Conservation (phyloP, 1,284 basidiomycete species). For the Bondarzewia mesenterica region DNA sequence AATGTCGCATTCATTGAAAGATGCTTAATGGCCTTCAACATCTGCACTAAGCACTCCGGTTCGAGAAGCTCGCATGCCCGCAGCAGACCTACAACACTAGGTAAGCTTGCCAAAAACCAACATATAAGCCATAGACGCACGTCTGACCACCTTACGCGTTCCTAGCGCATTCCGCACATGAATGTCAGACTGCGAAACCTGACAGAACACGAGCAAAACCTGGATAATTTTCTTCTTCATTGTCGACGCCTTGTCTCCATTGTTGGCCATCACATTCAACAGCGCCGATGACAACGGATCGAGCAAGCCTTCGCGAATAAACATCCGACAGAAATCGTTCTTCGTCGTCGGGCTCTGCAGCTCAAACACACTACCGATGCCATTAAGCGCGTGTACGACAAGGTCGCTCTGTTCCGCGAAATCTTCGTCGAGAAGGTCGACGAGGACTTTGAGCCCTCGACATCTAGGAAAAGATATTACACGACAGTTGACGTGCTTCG, state of each 20-base stretch:
- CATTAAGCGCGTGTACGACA: conserved; percentile 91
- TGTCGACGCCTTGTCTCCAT: conserved; percentile 58
- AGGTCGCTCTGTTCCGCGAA: conserved; percentile 85
- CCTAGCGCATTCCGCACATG: conserved; percentile 89
- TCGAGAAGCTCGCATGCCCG: conserved; percentile 80
- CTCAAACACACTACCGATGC: conserved; percentile 92
- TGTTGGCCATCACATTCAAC: conserved; percentile 77
- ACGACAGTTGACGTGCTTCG: neutral
- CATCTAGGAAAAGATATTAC: conserved; percentile 46
- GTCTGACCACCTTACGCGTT: conserved; percentile 80
- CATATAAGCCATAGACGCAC: conserved; percentile 39
- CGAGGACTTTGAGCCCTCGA: conserved; percentile 88
- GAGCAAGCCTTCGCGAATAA: conserved; percentile 89
- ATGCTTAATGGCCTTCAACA: conserved; percentile 95
- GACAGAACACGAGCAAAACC: conserved; percentile 88
- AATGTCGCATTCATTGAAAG: conserved; percentile 87
- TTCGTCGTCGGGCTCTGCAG: conserved; percentile 92
- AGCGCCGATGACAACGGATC: conserved; percentile 90
- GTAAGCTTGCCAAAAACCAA: neutral
- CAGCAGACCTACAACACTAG: conserved; percentile 83
- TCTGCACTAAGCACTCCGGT: conserved; percentile 76
- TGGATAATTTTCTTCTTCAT: conserved; percentile 87
- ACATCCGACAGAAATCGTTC: conserved; percentile 98
- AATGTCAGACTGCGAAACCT: conserved; percentile 90
- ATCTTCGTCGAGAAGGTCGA: conserved; percentile 94